These are phyloP conservation scores for Sporothrix schenckii DNA, from an alignment of 2,329 filamentous ascomycete genomes.

Conservation along the genomic window DNA sequence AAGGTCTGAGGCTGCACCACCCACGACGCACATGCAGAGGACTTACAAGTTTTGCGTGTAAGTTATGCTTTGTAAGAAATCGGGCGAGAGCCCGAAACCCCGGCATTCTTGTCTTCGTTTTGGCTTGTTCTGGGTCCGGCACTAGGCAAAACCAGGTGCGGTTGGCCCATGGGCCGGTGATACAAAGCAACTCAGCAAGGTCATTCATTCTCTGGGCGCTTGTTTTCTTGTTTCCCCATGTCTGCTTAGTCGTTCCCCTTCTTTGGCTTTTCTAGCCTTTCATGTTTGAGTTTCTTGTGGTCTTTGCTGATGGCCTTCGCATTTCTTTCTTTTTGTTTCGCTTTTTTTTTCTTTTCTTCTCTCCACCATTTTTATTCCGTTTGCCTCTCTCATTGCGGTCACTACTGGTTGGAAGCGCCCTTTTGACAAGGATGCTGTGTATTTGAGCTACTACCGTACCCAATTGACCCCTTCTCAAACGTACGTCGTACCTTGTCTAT, in stretches of 20 bases:
- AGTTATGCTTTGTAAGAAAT: background rate
- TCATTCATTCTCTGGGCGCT: conserved; percentile 4
- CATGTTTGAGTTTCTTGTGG: background rate
- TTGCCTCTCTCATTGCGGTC: background rate
- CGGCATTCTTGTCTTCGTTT: background rate
- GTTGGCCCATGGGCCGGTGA: conserved; percentile 3
- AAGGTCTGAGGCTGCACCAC: background rate
- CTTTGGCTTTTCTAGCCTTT: background rate
- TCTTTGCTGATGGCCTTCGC: no score
- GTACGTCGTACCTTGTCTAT: background rate
- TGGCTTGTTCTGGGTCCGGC: background rate
- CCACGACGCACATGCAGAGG: background rate
- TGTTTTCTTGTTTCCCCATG: background rate
- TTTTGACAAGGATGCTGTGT: background rate
- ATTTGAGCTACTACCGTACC: background rate
- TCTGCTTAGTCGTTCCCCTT: background rate
- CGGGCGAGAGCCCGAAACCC: background rate
- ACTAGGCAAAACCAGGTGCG: conserved; percentile 4
- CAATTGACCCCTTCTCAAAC: background rate
- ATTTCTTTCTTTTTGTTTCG: background rate
- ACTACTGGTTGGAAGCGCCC: background rate
- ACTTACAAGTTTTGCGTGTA: conserved; percentile 8
- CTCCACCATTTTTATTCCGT: background rate
- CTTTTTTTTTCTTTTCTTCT: background rate
- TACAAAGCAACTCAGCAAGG: conserved; percentile 10